Evolutionary conservation across 2,329 filamentous ascomycete species (phyloP).

Genomic region (Chaetomium sp.): DNA sequence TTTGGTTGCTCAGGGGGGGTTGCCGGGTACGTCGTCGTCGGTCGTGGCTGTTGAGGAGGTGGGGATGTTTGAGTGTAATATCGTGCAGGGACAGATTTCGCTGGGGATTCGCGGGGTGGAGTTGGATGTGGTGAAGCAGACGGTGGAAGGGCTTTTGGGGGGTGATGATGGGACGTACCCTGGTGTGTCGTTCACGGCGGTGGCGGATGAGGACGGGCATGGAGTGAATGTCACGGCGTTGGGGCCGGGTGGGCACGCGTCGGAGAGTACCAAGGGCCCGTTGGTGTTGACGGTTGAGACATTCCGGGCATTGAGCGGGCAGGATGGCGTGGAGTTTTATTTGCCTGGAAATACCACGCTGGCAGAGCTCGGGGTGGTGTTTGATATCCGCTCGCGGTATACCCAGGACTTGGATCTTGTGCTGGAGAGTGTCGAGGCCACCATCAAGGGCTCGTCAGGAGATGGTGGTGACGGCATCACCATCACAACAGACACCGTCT

Average conservation of each 20-base stretch:
- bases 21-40: conserved; percentile 3
- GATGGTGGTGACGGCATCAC: background rate
- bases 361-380: background rate
- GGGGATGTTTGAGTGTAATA: conserved; percentile 3
- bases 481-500: conserved; percentile 1
- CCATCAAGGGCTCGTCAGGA: background rate
- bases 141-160: background rate
- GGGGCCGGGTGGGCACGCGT: conserved; percentile 4
- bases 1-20: background rate
- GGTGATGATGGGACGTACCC: background rate
- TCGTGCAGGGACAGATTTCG: background rate
- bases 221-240: conserved; percentile 2
- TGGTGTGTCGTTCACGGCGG: background rate
- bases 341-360: background rate
- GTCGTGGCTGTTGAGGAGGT: background rate
- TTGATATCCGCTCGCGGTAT: background rate
- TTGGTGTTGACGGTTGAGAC: conserved; percentile 1
- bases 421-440: background rate
- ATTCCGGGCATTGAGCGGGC: background rate
- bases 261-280: conserved; percentile 1
- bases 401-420: background rate
- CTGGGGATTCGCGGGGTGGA: background rate
- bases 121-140: background rate
- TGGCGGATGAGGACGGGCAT: background rate
- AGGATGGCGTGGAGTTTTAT: background rate